Evolutionary conservation across 345 rosid genomes (phyloP), one percentile per base, ranked within the genome.

Genomic region (Ceriops tagal): DNA sequence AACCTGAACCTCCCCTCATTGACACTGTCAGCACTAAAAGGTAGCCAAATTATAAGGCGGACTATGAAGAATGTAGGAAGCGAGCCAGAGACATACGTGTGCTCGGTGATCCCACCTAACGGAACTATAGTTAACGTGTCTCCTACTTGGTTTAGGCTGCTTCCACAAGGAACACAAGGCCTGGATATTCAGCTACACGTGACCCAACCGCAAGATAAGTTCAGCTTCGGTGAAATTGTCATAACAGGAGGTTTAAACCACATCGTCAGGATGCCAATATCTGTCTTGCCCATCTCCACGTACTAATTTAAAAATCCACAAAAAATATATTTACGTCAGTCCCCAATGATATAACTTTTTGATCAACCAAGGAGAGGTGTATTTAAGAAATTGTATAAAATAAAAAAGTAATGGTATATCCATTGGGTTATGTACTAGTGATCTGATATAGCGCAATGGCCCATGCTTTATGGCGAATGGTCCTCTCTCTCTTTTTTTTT

Each of bases 1-100:
- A 79, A 88, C 73, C 82, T 93, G 65, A 91, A 93, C 81, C 80
- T 86, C 20, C 97, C 96, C 1, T 93, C 92, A 1, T 84, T 91
- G 56, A 89, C 92, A 10, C 75, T 91, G 72, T 85, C 95, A 39
- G 62, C 84, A 26, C 75, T 91, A 11, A 73, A 46, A 58, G 80
- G 78, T 22, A 65, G 85, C 16, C 80, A 67, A 67, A 65, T 60
- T 8, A 62, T 89, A 68, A 79, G 60, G 46, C 78, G 96, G 75
- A 85, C 80, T 63, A 82, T 93, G 75, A 85, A 65, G 75, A 89
- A 84, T 35, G 89, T 83, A 24, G 85, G 79, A 2, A 67, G 58
- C 67, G 83, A 75, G 74, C 75, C 82, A 28, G 90, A 91, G 70
- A 84, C 86, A 35, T 87, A 88, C 72, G 19, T 77, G 15, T 66